These are phyloP conservation scores for Trypanosoma caninum DNA, from an alignment of 208 protist genomes.

Conservation along the genomic window DNA sequence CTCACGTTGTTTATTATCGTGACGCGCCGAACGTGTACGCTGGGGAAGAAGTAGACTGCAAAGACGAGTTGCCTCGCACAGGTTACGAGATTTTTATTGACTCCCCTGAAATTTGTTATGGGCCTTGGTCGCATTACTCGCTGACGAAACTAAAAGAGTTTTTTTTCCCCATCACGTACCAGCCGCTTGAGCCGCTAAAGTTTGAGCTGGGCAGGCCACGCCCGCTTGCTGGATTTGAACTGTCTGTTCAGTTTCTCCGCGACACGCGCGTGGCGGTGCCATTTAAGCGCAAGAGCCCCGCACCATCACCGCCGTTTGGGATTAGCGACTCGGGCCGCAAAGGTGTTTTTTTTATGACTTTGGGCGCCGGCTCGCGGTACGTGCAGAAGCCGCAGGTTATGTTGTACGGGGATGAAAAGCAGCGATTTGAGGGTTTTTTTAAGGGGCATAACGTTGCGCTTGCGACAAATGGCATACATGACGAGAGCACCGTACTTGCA, in stretches of 20 bases:
- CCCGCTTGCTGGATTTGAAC: constrained; percentile 71
- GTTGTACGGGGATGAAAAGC: constrained; percentile 62
- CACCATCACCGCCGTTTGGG: constrained; percentile 81
- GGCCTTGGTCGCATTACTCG: constrained; percentile 85
- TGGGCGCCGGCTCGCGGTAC: constrained; percentile 74
- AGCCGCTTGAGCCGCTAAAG: constrained; percentile 49
- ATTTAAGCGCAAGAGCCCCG: constrained; percentile 70
- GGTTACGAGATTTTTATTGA: constrained; percentile 83
- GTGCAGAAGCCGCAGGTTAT: constrained; percentile 74
- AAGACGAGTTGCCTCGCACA: constrained; percentile 50
- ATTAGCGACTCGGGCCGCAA: constrained; percentile 70
- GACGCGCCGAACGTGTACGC: constrained; percentile 83
- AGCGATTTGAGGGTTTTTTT: constrained; percentile 60
- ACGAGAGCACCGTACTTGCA: constrained; percentile 47
- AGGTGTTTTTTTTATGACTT: constrained; percentile 47
- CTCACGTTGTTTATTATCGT: constrained; percentile 77
- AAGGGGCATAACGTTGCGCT: constrained; percentile 57
- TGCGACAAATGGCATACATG: constrained; percentile 67
- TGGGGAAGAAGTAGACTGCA: constrained; percentile 50
- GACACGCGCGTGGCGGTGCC: constrained; percentile 63
- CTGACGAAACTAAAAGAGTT: constrained; percentile 71
- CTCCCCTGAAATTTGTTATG: constrained; percentile 57
- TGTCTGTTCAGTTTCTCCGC: constrained; percentile 72
- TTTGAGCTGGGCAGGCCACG: constrained; percentile 68
- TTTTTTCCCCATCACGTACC: constrained; percentile 78